Evolutionary conservation across 169 alveolate genomes (phyloP).

Genomic region (Plasmodium chabaudi): DNA sequence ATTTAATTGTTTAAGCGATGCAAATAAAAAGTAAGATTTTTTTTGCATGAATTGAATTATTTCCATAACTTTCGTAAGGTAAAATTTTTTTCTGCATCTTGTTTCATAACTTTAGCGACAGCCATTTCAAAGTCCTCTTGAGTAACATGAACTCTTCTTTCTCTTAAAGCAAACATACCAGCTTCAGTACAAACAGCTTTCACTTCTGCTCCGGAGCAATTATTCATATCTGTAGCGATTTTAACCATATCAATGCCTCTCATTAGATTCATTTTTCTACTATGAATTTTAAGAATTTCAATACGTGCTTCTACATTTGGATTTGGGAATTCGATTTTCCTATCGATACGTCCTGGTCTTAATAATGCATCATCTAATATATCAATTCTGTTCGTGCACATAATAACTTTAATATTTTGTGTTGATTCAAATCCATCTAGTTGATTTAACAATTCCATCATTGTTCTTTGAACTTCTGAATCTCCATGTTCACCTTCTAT

Average conservation of each 20-base stretch:
- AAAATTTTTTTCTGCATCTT: slow-evolving; percentile 93
- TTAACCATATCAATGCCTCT: slow-evolving; percentile 97
- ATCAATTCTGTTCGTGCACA: slow-evolving; percentile 99
- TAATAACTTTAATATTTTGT: slow-evolving; percentile 97
- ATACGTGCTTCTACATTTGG: slow-evolving; percentile 94
- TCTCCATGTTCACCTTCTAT: slow-evolving; percentile 96
- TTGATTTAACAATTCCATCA: slow-evolving; percentile 98
- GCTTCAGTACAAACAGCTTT: slow-evolving; percentile 99
- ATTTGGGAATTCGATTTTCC: slow-evolving; percentile 98
- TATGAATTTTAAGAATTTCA: slow-evolving; percentile 97
- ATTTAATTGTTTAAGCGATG: too few species aligned
- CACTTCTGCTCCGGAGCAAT: slow-evolving; percentile 99
- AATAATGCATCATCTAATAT: slow-evolving; percentile 98
- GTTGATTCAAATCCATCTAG: slow-evolving; percentile 99
- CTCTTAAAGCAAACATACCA: slow-evolving; percentile 99
- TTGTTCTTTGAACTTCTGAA: slow-evolving; percentile 93
- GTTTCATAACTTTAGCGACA: slow-evolving; percentile 96
- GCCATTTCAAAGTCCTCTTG: slow-evolving; percentile 98
- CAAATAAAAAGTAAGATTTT: too few species aligned
- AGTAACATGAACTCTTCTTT: slow-evolving; percentile 98
- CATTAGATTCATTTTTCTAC: slow-evolving; percentile 96
- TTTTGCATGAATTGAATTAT: slow-evolving; percentile 28
- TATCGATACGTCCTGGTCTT: slow-evolving; percentile 99
- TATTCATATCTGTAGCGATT: slow-evolving; percentile 96
- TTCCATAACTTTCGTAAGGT: slow-evolving; percentile 93